Base-by-base conservation (phyloP, 2,329 filamentous ascomycete genomes). In the Phaeophleospora eucalypticola region DNA sequence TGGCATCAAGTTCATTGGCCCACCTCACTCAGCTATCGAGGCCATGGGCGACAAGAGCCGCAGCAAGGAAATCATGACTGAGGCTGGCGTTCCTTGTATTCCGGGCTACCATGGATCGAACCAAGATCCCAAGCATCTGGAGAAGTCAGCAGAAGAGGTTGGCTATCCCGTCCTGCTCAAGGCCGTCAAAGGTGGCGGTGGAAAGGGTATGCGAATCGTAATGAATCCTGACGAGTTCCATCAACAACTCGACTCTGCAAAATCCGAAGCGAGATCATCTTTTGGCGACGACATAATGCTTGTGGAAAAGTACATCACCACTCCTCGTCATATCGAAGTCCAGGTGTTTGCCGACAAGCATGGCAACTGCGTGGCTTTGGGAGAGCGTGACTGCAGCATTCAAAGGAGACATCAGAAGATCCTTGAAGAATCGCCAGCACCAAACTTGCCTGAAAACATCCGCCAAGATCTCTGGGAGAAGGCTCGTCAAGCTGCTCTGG, bases 11-110 rank as follows among this genome's bases (percentile, higher is more conserved):
- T 98, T 98, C 65, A 94, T 98, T 60, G 93, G 93, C 0, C 93
- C 93, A 1, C 89, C 93, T 2, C 81, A 72, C 68, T 75, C 85
- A 48, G 89, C 89, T 2, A 84, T 84, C 46, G 80, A 84, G 58
- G 79, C 80, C 49, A 95, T 96, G 90, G 90, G 90, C 41, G 88
- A 95, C 71, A 95, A 96, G 73, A 89, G 78, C 45, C 78, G 86
- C 49, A 93, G 87, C 43, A 98, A 98, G 69, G 87, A 95, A 65
- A 96, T 98, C 64, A 97, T 98, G 93, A 89, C 81, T 27, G 82
- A 82, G 3, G 91, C 93, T n/a, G 89, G 89, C 7, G 93, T 98
- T 3, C 90, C 90, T 3, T 97, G 93, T 62, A 93, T 98, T 40
- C 93, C 93, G 0, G 93, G 93, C 0, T 98, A 98, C 62, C 93